Evolutionary conservation across 2,329 filamentous ascomycete genomes (phyloP).

Genomic region (Pleoardoris graminearum): DNA sequence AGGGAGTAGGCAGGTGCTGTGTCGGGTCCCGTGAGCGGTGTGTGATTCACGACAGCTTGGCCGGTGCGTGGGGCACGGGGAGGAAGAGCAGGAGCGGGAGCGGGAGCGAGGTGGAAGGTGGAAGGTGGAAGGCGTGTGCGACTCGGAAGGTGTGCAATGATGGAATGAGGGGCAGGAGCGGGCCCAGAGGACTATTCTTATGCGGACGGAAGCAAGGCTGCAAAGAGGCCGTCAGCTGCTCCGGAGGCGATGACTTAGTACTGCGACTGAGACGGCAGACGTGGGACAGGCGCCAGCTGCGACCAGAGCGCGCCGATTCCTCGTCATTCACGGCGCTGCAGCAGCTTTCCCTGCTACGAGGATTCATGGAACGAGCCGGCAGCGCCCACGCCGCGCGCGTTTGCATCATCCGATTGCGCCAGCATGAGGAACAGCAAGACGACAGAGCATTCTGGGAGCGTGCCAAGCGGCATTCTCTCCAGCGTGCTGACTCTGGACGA

Average conservation of each 20-base stretch:
- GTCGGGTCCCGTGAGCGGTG: slow-evolving; percentile 17
- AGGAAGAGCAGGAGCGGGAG: slow-evolving; percentile 1
- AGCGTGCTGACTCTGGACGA: neutral
- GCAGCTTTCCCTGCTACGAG: neutral
- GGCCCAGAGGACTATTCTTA: slow-evolving; percentile 4
- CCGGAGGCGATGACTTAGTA: slow-evolving; percentile 6
- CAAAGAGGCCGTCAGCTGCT: slow-evolving; percentile 7
- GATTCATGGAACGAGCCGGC: neutral
- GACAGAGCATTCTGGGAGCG: neutral
- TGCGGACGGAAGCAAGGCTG: slow-evolving; percentile 9
- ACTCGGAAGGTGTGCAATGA: slow-evolving; percentile 6
- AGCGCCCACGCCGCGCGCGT: neutral
- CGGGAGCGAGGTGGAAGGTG: slow-evolving; percentile 2
- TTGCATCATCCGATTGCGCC: neutral
- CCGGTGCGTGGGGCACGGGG: slow-evolving; percentile 7
- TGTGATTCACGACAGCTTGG: slow-evolving; percentile 22
- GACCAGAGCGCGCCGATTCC: neutral
- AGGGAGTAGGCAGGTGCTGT: slow-evolving; percentile 16
- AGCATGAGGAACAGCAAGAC: neutral
- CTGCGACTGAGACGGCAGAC: slow-evolving; percentile 5
- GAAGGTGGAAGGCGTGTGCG: neutral
- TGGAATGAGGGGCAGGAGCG: slow-evolving; percentile 8
- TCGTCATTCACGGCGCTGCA: neutral
- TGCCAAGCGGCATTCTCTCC: neutral
- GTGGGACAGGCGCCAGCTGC: slow-evolving; percentile 7